phyloP scores from a whole-genome alignment of 2,329 filamentous ascomycete genomes.

The Fusarium phyllophilum region DNA sequence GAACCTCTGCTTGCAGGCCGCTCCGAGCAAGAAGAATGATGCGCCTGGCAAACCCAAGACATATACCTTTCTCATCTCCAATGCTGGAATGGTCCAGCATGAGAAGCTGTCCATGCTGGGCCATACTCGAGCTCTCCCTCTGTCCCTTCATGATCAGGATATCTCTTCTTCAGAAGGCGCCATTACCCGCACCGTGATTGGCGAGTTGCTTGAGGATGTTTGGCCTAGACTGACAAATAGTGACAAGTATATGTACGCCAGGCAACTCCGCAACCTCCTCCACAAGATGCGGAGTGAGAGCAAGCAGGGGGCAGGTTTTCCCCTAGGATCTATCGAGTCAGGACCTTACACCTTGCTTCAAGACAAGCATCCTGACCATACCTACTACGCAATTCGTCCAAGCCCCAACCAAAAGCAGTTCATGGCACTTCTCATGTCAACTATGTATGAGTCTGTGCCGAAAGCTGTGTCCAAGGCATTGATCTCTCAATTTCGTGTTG shows the following conservation, averaged over 20 bases:
- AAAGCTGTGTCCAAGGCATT: slow-evolving; percentile 34
- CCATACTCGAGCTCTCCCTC: slow-evolving; percentile 23
- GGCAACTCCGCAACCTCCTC: slow-evolving; percentile 44
- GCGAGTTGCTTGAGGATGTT: slow-evolving; percentile 44
- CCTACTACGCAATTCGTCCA: slow-evolving; percentile 45
- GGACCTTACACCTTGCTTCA: slow-evolving; percentile 40
- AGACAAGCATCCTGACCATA: slow-evolving; percentile 43
- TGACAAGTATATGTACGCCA: slow-evolving; percentile 39
- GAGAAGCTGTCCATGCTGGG: slow-evolving; percentile 17
- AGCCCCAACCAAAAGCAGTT: slow-evolving; percentile 30
- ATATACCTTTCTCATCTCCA: slow-evolving; percentile 31
- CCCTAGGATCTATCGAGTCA: slow-evolving; percentile 37
- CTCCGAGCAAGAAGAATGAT: slow-evolving; percentile 1
- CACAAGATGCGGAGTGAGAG: slow-evolving; percentile 31
- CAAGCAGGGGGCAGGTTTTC: background rate
- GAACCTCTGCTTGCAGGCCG: slow-evolving; percentile 14
- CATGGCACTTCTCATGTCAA: slow-evolving; percentile 42
- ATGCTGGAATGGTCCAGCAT: slow-evolving; percentile 35
- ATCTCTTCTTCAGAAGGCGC: background rate
- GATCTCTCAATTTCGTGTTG: slow-evolving; percentile 26
- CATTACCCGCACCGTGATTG: slow-evolving; percentile 26
- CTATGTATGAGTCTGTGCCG: slow-evolving; percentile 42
- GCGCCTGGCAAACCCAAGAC: background rate
- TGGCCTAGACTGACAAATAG: slow-evolving; percentile 39
- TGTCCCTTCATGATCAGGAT: slow-evolving; percentile 14